Base-by-base conservation (phyloP, 2,329 filamentous ascomycete species). In the Ophiostoma sp. region DNA sequence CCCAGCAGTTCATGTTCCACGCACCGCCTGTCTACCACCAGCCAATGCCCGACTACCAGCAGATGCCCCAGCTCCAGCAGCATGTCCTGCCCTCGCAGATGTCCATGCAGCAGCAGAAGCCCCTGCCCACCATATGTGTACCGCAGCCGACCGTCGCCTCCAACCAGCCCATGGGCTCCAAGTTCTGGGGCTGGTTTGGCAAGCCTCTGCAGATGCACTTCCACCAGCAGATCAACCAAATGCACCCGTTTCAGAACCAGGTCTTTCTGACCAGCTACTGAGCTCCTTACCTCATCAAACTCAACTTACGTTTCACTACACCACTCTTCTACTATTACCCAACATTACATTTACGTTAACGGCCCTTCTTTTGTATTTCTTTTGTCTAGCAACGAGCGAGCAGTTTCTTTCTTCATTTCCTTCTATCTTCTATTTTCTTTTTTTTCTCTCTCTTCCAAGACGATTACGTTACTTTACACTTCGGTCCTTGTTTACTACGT, bases 61-160 rank as follows among this genome's bases (percentile, higher is more conserved):
- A 58, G 68, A 79, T 82, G 69, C 77, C 81, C 65, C 79, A 81
- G 38, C 84, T 85, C 69, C 83, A 84, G 70, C 81, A 82, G 63
- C 83, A 83, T 75, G 80, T 84, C 69, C 80, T 65, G 18, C 27
- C 63, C 6, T 49, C 63, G 41, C 62, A 64, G 41, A 45, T 36
- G 62, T 44, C 42, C 12, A 47, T 65, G 42, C 63, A 65, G 45
- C 45, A 64, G 63, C 63, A 64, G 18, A 27, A 64, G 63, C 63
- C 63, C 6, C 42, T 64, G 42, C 63, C 55, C 8, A 18, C 49
- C 12, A 52, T 55, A 16, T 36, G 16, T 2, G 4, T 45, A 18
- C 55, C 55, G 5, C 55, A 38, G 18, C 55, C 63, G 38, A 6
- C 60, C 7, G 58, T 41, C 7, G 36, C 58, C 3, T 38, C 58